Evolutionary conservation across 768 basidiomycete species (phyloP).

Genomic region (Boletus patriciae): DNA sequence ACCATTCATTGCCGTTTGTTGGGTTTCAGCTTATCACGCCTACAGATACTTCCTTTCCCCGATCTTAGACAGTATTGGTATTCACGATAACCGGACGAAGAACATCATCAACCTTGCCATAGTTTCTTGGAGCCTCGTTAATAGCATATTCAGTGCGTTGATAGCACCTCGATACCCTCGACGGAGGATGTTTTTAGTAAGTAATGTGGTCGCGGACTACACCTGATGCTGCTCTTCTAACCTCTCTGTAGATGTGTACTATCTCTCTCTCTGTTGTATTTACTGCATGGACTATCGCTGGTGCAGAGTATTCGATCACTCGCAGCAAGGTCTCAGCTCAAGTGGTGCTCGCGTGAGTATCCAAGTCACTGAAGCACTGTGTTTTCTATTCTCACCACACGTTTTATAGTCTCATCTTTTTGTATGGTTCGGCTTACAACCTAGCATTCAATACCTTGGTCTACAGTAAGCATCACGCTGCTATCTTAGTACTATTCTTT

Average conservation of each 20-base stretch:
- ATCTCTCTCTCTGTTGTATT: slow-evolving; percentile 16
- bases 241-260: slow-evolving; percentile 5
- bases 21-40: neutral
- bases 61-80: slow-evolving; percentile 7
- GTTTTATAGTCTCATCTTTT: too few species aligned
- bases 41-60: slow-evolving; percentile 13
- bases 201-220: neutral
- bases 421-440: slow-evolving; percentile 6
- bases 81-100: slow-evolving; percentile 17
- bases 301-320: slow-evolving; percentile 18
- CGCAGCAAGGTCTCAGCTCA: slow-evolving; percentile 6
- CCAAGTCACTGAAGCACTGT: fast-evolving
- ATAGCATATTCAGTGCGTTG: neutral
- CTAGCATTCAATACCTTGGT: neutral
- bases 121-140: neutral
- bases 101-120: slow-evolving; percentile 6
- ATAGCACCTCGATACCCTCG: slow-evolving; percentile 3
- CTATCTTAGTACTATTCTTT: neutral
- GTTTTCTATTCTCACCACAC: neutral
- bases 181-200: slow-evolving; percentile 11
- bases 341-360: slow-evolving; percentile 13
- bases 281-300: slow-evolving; percentile 20
- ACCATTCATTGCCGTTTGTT: neutral
- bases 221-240: neutral
- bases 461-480: neutral